phyloP scores from a whole-genome alignment of 352 stramenopile genomes.

The Globisporangium irregulare region DNA sequence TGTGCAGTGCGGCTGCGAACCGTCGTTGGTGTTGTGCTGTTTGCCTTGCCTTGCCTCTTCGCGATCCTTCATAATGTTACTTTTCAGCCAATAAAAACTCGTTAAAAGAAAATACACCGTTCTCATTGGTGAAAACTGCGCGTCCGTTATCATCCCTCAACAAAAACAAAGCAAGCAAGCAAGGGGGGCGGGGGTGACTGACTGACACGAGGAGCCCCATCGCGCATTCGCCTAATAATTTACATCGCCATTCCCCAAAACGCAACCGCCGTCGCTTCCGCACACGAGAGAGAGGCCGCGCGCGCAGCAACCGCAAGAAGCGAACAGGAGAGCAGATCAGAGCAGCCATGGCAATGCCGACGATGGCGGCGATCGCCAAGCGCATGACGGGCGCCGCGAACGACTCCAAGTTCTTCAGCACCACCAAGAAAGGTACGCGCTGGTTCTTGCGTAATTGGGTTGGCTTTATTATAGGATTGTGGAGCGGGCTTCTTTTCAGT shows the following conservation, averaged over 20 bases:
- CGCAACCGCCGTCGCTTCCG: not conserved
- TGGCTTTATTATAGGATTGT: not conserved
- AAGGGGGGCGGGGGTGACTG: not conserved
- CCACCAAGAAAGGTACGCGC: constrained; percentile 93
- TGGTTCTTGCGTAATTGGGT: not conserved
- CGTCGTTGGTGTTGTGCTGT: not conserved
- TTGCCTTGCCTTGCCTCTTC: not conserved
- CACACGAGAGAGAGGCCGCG: not conserved
- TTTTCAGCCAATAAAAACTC: not conserved
- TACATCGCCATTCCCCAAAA: not conserved
- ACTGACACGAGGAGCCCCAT: constrained; percentile 10
- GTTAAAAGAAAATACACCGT: too few species aligned
- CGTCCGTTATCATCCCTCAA: constrained; percentile 12
- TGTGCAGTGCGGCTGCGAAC: not conserved
- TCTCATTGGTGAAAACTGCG: not conserved
- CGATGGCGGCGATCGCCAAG: constrained; percentile 86
- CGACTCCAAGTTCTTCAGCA: constrained; percentile 99
- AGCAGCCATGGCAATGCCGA: constrained; percentile 74
- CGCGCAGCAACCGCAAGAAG: not conserved
- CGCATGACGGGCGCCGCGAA: constrained; percentile 89
- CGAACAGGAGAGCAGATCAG: not conserved
- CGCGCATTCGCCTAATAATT: not conserved
- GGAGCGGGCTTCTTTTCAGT: not conserved
- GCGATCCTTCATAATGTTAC: not conserved
- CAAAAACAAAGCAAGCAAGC: not conserved